Evolutionary conservation across 495 filamentous ascomycete species (phyloP), one percentile per base, ranked within the genome.

Genomic region (Penicillium paxilli): DNA sequence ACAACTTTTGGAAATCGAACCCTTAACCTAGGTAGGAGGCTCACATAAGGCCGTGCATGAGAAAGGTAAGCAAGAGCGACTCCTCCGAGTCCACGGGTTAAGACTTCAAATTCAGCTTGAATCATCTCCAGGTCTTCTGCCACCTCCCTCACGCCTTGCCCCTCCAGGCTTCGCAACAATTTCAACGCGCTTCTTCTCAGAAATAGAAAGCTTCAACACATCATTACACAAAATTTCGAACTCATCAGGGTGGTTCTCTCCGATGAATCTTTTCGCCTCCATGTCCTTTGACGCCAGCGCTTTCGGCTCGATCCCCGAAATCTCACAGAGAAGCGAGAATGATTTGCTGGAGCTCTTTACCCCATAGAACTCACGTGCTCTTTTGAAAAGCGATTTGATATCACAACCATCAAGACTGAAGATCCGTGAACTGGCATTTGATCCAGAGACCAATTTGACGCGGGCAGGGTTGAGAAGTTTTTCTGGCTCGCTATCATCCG

Each of bases 181-280:
- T 14, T 54, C 49, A 19, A 48, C 7, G 1, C 23, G 32, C 16
- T 54, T 49, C 5, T 24, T 35, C 14, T 35, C 20, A 20, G 5
- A 14, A 9, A 51, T 14, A 3, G 47, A 42, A 16, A 60, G 16
- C 12, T 32, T 44, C 12, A 33, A 28, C 14, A 60, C 56, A 22
- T 63, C 60, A 7, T 61, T 44, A 25, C 63, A 54, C 4, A 68
- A 54, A 5, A 63, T 33, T 12, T 44, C 28, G 30, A 67, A 67
- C 23, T 71, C 66, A 10, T 66, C 60, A 7, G 57, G 33, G 17
- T 54, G 61, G 1, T 51, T 60, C 17, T 63, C 61, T 23, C 65
- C 58, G 5, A 67, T 10, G 22, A 55, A 61, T 7, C 58, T 50
- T 3, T 46, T 38, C 5, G 51, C 52, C 0, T 49, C 44, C 5